Evolutionary conservation across 73 alveolate genomes (phyloP), one percentile per base, ranked within the genome.

Genomic region (Halteria grandinella): DNA sequence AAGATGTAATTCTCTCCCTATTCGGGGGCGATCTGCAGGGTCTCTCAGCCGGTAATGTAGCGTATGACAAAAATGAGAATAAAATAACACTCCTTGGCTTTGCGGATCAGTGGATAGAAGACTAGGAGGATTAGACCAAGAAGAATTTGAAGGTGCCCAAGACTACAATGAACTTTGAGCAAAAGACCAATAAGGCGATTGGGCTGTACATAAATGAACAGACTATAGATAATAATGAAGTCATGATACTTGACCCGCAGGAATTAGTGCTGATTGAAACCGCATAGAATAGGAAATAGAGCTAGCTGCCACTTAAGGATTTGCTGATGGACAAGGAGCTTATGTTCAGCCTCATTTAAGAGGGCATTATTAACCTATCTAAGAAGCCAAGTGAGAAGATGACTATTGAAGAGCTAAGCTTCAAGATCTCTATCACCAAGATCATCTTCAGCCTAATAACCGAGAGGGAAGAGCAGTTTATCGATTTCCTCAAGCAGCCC

Each of bases 1-100:
- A 66, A 47, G 80, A 66, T 45, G 80, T 66, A 17, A 66, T 66
- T 28, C 29, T 66, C 24, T 32, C 69, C 32, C 29, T 66, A 20
- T 66, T 66, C 39, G 80, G 80, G 25, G 80, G 80, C 8, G 80
- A 66, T 45, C 36, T 66, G 1, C 43, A 66, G 47, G 80, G 80
- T 4, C 53, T 66, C 27, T 25, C 69, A 4, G 47, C 80, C 4
- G 80, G 80, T 1, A 31, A 45, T 1, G 37, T 66, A 0, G 80
- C 58, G 18, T 24, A 44, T 25, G 80, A 66, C 47, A 66, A 66
- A 45, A 66, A 66, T 27, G 80, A 66, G 21, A 66, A 66, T 27
- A 66, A 66, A 32, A 28, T 66, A 2, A 57, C 80, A n/a, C 17
- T 66, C 14, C 66, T 66, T 44, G 80, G 80, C 1, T 66, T 66